Percentiles rank a stretch among this genome's conserved stretches.
Conservation (phyloP, 208 protist species). For the Trypanosoma cruzi region DNA sequence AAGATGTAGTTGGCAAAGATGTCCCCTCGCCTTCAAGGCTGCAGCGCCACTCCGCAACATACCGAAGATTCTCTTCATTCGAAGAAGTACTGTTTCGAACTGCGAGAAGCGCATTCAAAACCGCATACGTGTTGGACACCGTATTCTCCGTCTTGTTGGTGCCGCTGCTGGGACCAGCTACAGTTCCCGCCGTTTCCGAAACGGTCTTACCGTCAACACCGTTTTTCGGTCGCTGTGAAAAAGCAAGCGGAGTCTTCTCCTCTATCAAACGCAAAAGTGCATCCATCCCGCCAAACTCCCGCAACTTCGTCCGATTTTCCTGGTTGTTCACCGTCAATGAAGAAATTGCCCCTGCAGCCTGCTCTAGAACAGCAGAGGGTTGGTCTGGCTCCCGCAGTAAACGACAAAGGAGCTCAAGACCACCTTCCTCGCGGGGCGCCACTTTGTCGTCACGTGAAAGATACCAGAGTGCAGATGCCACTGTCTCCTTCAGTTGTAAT, state of each 20-base stretch:
- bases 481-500: constrained; percentile 82
- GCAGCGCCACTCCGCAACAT: constrained; percentile 40
- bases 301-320: constrained; percentile 83
- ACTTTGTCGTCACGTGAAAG: constrained; percentile 89
- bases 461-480: constrained; percentile 90
- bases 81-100: constrained; percentile 83
- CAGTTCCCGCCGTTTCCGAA: neutral
- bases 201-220: neutral
- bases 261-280: constrained; percentile 67
- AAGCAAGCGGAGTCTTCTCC: constrained; percentile 61
- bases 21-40: neutral
- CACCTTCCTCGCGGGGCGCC: constrained; percentile 68
- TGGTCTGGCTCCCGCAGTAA: constrained; percentile 64
- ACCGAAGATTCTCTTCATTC: constrained; percentile 64
- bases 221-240: constrained; percentile 29
- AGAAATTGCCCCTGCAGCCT: constrained; percentile 87
- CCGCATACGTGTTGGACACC: constrained; percentile 63
- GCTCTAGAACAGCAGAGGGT: constrained; percentile 83
- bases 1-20: constrained; percentile 20
- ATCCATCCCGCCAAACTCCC: constrained; percentile 72
- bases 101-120: constrained; percentile 78
- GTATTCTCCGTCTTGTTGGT: constrained; percentile 27
- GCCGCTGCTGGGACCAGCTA: neutral
- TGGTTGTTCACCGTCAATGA: constrained; percentile 85
- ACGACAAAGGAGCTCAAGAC: constrained; percentile 82